Evolutionary conservation across 768 basidiomycete species (phyloP).

Genomic region (Podaxis rugospora): DNA sequence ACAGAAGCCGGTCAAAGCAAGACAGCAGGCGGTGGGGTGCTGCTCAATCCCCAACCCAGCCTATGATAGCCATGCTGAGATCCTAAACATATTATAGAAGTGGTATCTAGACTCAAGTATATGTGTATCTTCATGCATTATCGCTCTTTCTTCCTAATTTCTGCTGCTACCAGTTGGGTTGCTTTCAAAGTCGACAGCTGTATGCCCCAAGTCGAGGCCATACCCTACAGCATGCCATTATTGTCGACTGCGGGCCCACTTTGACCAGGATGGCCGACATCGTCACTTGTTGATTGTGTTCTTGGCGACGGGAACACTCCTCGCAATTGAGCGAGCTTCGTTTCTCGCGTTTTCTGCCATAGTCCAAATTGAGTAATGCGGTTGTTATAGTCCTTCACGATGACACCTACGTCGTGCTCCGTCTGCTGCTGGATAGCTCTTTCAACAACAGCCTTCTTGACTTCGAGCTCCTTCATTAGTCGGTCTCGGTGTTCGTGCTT

Average conservation of each 20-base stretch:
- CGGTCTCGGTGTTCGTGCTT: background rate
- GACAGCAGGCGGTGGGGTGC: conserved; percentile 15
- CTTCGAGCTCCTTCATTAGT: conserved; percentile 1
- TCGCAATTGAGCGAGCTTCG: background rate
- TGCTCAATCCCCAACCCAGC: conserved; percentile 3
- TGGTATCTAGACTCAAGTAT: background rate
- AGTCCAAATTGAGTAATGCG: background rate
- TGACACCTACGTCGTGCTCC: conserved; percentile 8
- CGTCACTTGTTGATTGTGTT: background rate
- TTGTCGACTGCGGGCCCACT: background rate
- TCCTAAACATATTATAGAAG: background rate
- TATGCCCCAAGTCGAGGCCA: background rate
- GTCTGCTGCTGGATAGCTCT: conserved; percentile 23
- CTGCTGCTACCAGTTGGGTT: background rate
- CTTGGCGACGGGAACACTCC: background rate
- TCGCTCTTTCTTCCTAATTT: background rate
- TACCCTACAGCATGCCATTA: background rate
- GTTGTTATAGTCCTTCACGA: background rate
- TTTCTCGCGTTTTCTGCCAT: background rate
- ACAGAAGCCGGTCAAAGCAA: conserved; percentile 6
- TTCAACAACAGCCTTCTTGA: conserved; percentile 38
- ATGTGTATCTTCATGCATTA: background rate
- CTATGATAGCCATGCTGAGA: background rate
- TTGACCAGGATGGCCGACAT: background rate
- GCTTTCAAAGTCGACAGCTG: conserved; percentile 1